Evolutionary conservation across 2,329 filamentous ascomycete species (phyloP).

Genomic region (Colletotrichum trifolii): DNA sequence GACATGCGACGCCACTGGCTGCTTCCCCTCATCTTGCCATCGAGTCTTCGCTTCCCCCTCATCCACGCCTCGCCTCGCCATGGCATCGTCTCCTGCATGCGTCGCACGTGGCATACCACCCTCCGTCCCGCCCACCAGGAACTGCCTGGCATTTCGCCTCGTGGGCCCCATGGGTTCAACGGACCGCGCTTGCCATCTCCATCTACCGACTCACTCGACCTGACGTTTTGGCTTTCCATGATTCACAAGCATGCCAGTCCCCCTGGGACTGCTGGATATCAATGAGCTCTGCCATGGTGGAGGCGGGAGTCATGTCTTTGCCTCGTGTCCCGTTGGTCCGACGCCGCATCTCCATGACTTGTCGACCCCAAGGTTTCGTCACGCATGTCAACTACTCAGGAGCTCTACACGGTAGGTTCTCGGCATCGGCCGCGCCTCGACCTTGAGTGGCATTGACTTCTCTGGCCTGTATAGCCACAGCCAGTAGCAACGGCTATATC

Average conservation of each 20-base stretch:
- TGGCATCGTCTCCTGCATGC: slow-evolving; percentile 25
- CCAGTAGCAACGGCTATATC: too few relatives aligned
- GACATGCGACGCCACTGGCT: slow-evolving; percentile 14
- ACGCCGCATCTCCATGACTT: not conserved
- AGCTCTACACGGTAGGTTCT: too few relatives aligned
- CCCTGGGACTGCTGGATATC: not conserved
- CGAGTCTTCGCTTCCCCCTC: not conserved
- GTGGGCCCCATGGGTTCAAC: slow-evolving; percentile 14
- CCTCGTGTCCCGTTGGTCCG: too few relatives aligned
- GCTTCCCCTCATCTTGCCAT: slow-evolving; percentile 20
- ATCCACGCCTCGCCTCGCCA: not conserved
- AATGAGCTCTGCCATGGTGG: too few relatives aligned
- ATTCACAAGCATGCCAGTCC: not conserved
- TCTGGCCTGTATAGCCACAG: too few relatives aligned
- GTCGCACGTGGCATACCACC: slow-evolving; percentile 31
- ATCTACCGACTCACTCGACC: not conserved
- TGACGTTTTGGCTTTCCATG: not conserved
- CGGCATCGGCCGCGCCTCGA: too few relatives aligned
- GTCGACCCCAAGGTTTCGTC: slow-evolving; percentile 10
- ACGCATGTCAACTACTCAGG: not conserved
- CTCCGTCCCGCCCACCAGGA: slow-evolving; percentile 15
- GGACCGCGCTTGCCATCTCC: slow-evolving; percentile 14
- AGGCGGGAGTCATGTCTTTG: slow-evolving; percentile 8
- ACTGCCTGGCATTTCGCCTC: slow-evolving; percentile 7
- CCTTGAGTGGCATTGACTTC: slow-evolving; percentile 31